Evolutionary conservation across 2,329 filamentous ascomycete genomes (phyloP).

Genomic region (Stagonosporopsis cucurbitacearum): DNA sequence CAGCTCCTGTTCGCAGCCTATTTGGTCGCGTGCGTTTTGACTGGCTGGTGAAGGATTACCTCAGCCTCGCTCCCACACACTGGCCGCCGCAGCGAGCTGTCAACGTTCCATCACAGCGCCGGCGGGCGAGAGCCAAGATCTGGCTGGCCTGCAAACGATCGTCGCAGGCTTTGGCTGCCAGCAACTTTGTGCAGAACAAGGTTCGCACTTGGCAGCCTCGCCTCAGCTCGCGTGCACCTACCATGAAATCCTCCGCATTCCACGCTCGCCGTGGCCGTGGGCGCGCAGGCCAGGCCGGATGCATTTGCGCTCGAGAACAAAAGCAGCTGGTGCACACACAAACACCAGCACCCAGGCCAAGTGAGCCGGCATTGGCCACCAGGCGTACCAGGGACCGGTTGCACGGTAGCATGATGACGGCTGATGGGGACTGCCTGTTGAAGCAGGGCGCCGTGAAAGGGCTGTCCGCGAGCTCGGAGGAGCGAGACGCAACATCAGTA

Average conservation of each 20-base stretch:
- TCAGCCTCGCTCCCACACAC: conserved; percentile 33
- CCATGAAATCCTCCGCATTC: conserved; percentile 16
- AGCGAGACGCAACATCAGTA: conserved; percentile 28
- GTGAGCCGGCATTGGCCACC: neutral
- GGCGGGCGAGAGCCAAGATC: conserved; percentile 27
- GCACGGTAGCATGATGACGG: conserved; percentile 38
- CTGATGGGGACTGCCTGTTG: conserved; percentile 29
- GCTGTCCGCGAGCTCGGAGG: conserved; percentile 29
- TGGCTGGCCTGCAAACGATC: conserved; percentile 30
- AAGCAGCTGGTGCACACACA: conserved; percentile 13
- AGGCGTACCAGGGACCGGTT: conserved; percentile 35
- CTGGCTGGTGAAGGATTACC: conserved; percentile 27
- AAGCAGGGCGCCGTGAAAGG: conserved; percentile 20
- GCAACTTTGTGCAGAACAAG: conserved; percentile 14
- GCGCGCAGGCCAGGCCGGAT: conserved; percentile 17
- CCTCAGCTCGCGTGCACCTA: conserved; percentile 16
- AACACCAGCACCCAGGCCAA: neutral
- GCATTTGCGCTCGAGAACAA: conserved; percentile 7
- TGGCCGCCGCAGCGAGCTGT: conserved; percentile 39
- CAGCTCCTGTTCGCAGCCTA: conserved; percentile 33
- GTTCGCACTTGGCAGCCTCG: conserved; percentile 24
- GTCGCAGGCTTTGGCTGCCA: conserved; percentile 22
- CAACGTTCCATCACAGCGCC: conserved; percentile 37
- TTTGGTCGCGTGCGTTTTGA: conserved; percentile 27
- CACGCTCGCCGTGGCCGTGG: conserved; percentile 15